Conservation (phyloP, 257 asterid species). For the Fraxinus excelsior region DNA sequence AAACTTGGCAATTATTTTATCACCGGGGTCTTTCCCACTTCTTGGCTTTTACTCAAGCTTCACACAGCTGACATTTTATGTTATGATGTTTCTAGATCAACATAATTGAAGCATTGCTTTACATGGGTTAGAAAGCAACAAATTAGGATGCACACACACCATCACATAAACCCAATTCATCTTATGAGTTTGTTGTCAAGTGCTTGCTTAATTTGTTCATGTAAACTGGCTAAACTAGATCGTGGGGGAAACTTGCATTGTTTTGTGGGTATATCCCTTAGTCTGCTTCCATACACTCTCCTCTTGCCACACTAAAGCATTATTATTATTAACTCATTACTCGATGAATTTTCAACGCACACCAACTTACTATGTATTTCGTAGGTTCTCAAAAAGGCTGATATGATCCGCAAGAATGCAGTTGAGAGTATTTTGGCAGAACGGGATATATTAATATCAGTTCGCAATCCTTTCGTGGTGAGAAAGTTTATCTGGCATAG, state of each 20-base stretch:
- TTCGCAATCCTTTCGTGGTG: slow-evolving; percentile 99
- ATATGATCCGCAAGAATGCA: slow-evolving; percentile 97
- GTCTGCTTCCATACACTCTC: neutral
- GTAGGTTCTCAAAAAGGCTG: slow-evolving; percentile 97
- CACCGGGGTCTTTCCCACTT: neutral
- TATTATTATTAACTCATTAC: neutral
- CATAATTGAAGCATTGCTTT: neutral
- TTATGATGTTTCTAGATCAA: neutral
- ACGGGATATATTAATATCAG: slow-evolving; percentile 94
- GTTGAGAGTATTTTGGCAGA: slow-evolving; percentile 99
- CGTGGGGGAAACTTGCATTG: neutral
- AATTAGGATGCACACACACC: neutral
- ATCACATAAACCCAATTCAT: neutral
- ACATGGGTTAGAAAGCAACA: neutral
- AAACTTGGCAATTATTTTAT: too few relatives aligned
- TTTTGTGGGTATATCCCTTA: neutral
- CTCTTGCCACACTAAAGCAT: neutral
- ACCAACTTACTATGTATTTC: slow-evolving; percentile 20
- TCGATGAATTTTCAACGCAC: neutral
- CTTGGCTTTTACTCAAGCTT: neutral
- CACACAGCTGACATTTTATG: neutral
- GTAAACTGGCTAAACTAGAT: neutral
- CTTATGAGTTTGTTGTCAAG: neutral
- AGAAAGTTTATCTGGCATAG: slow-evolving; percentile 42
- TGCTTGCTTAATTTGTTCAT: neutral